Evolutionary conservation across 2,329 filamentous ascomycete genomes (phyloP).

Genomic region (Tolypocladium ovalisporum): DNA sequence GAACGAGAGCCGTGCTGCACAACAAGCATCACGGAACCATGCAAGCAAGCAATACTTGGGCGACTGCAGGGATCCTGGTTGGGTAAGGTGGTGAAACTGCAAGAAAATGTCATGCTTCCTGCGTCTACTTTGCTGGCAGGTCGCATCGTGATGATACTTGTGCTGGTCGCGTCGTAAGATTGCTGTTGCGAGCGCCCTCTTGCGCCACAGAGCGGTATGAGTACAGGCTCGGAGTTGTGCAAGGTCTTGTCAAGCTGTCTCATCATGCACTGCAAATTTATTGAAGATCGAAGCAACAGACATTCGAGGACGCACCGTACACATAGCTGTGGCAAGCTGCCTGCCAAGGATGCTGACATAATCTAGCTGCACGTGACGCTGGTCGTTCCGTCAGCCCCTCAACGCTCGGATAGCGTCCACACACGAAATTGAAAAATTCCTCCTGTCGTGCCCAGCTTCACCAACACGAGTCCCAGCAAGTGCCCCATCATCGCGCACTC

Average conservation of each 20-base stretch:
- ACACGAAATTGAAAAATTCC: conserved; percentile 36
- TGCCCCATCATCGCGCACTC: conserved; percentile 21
- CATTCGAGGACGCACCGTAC: not conserved
- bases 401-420: conserved; percentile 31
- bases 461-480: conserved; percentile 27
- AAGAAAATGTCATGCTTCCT: not conserved
- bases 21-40: not conserved
- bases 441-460: conserved; percentile 22
- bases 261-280: not conserved
- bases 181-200: not conserved
- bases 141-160: too few species aligned
- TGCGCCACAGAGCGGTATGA: not conserved
- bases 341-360: conserved; percentile 14
- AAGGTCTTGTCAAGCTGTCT: not conserved
- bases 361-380: conserved; percentile 21
- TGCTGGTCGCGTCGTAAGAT: not conserved
- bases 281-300: not conserved
- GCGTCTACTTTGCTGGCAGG: not conserved
- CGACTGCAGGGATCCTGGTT: not conserved
- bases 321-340: not conserved
- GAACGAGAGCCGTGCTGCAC: too few species aligned
- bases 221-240: not conserved
- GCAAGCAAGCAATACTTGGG: too few species aligned
- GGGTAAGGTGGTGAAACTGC: too few species aligned
- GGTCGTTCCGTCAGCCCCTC: conserved; percentile 23